Evolutionary conservation across 2,329 filamentous ascomycete genomes (phyloP), one percentile per base, ranked within the genome.

Genomic region (Phaeosphaeria sp.): DNA sequence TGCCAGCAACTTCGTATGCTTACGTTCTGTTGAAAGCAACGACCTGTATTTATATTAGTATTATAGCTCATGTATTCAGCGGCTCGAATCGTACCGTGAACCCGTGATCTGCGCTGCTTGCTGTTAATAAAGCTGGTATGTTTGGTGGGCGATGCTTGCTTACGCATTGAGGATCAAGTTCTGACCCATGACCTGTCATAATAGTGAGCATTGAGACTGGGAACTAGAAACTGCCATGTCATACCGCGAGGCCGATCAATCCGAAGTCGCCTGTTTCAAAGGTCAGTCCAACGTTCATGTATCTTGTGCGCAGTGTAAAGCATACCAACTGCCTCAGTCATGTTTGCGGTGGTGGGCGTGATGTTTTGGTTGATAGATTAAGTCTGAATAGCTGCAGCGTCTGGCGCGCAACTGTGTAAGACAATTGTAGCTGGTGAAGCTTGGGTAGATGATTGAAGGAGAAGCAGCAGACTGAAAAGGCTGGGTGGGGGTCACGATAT

Each of bases 11-110:
- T 20, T 18, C 44, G 36, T 36, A 47, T 47, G 44, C 67, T 59
- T 66, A 76, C 74, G 95, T 99, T 82, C 95, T 91, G 90, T 99
- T 99, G 89, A 91, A 99, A 72, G 94, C 95, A 82, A 94, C 91
- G 77, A 99, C 72, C 70, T 72, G 48, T 18, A 50, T 4, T 25
- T 3, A 18, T 55, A 60, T 73, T 58, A 72, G 68, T 62, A 36
- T 43, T 58, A 43, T 18, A 56, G 27, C 18, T 59, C 46, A 59
- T 47, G 22, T 33, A 46, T 18, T 3, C 20, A 36, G 44, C 33
- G 46, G 46, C 18, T 50, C 41, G 27, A n/a, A 39, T 41, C 68
- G 39, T 72, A 74, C 92, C 79, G 92, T 98, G 88, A 96, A 98
- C 77, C 93, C 81, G 71, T 84, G 82, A 72, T 84, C 82, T 66